These are phyloP conservation scores for Chenopodium quinoa DNA, from an alignment of 148 eudicot genomes.

Conservation along the genomic window DNA sequence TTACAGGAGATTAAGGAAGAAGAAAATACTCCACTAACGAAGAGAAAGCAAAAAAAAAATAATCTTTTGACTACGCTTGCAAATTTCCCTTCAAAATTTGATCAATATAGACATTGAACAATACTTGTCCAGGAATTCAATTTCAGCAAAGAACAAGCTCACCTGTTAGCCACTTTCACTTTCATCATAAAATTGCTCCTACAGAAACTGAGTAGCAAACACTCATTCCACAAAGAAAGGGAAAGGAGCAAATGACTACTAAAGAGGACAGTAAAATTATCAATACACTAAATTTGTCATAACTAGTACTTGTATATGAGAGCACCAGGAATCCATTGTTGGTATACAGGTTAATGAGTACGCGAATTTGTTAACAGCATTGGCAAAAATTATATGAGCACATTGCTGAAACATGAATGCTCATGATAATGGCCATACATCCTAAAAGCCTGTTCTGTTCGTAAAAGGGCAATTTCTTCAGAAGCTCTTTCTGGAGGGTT, in stretches of 20 bases:
- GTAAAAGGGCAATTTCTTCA: not conserved
- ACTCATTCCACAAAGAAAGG: not conserved
- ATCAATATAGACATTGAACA: too few relatives aligned
- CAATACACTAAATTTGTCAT: not conserved
- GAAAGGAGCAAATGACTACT: not conserved
- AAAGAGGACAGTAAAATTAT: not conserved
- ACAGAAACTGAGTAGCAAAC: not conserved
- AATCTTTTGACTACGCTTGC: too few relatives aligned
- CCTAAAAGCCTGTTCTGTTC: not conserved
- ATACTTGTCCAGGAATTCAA: too few relatives aligned
- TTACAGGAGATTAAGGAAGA: too few relatives aligned
- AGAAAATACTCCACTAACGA: too few relatives aligned
- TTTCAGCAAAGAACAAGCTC: not conserved
- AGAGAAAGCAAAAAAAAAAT: too few relatives aligned
- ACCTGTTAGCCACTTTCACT: not conserved
- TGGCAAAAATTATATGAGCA: constrained; percentile 9
- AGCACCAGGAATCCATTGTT: constrained; percentile 2
- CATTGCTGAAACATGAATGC: not conserved
- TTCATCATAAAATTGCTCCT: not conserved
- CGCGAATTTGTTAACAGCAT: not conserved
- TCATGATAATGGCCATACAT: not conserved
- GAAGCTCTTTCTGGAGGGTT: not conserved
- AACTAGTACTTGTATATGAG: not conserved
- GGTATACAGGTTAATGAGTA: constrained; percentile 9
- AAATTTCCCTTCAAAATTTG: too few relatives aligned